These are phyloP conservation scores for Vitis hybrid DNA, from an alignment of 177 flowering plant genomes.

Conservation along the genomic window DNA sequence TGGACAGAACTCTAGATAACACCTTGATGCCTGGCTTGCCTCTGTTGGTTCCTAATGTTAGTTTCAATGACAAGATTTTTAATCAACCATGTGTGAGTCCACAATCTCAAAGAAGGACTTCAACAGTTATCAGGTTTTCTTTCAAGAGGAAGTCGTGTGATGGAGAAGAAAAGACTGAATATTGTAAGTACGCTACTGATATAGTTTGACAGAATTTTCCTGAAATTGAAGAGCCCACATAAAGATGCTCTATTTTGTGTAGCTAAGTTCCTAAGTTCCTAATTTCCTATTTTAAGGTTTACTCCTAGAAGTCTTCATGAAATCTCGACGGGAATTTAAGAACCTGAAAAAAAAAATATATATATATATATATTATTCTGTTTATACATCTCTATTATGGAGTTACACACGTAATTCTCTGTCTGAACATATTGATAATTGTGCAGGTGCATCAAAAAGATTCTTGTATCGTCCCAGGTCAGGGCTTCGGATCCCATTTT, in stretches of 20 bases:
- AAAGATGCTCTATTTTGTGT: no score
- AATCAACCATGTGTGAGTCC: slow-evolving; percentile 27
- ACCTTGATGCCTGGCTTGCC: slow-evolving; percentile 35
- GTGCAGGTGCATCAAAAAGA: slow-evolving; percentile 68
- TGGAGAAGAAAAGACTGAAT: slow-evolving; percentile 56
- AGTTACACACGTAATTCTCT: no score
- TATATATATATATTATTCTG: no score
- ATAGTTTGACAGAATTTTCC: not conserved
- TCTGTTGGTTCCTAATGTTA: slow-evolving; percentile 48
- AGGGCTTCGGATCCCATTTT: slow-evolving; percentile 66
- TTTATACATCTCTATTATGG: no score
- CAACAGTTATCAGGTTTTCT: slow-evolving; percentile 79
- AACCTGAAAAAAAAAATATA: no score
- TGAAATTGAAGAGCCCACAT: not conserved
- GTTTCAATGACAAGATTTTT: slow-evolving; percentile 68
- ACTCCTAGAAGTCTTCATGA: no score
- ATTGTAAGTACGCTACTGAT: slow-evolving; percentile 38
- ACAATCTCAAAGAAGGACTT: slow-evolving; percentile 48
- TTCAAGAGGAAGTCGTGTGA: slow-evolving; percentile 78
- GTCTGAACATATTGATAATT: not conserved
- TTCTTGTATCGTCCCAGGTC: slow-evolving; percentile 75
- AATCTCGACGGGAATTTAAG: no score
- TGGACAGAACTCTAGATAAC: slow-evolving; percentile 40
- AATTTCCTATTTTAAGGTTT: no score
- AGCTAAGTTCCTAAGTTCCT: no score